Base-by-base conservation (phyloP, 2,329 filamentous ascomycete species). In the Metarhizium album region DNA sequence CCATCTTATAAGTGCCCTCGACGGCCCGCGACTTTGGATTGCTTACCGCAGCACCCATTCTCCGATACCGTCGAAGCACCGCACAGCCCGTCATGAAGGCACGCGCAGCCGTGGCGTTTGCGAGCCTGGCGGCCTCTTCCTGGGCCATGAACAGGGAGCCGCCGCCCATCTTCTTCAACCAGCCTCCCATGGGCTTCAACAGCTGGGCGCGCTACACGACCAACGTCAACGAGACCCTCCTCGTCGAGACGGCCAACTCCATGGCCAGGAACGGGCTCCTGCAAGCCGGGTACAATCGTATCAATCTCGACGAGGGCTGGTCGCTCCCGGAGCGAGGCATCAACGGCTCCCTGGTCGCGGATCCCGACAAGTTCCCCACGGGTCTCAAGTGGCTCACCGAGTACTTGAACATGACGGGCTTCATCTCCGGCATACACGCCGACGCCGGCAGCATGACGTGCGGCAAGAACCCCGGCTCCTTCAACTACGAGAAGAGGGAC, bases 151-250 rank as follows among this genome's bases (percentile, higher is more conserved):
- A n/a, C n/a, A n/a, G n/a, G n/a, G 7, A 51, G 13, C 9, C 47
- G 16, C 45, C 9, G 20, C 46, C 18, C 37, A 35, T 3, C 37
- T 3, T 48, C 13, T 52, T 57, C 4, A 52, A 52, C 16, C 47
- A 56, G 1, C 71, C 74, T 1, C 73, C 74, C 9, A 76, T 76
- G 74, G 74, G 72, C 23, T 77, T 74, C 64, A 75, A 75, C 58
- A 73, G 72, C 55, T 77, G 74, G 74, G 64, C 72, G 1, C 69
- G 71, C 35, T 73, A 73, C 58, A 64, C 65, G 62, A 74, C 71
- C 56, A 66, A 69, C 47, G 66, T 75, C 22, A 75, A 74, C 53
- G 69, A 76, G 54, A 68, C 68, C 3, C 60, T 76, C 3, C 75
- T 76, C 52, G 65, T 67, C 6, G 62, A 71, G 6, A 75, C 72